Evolutionary conservation across 2,329 filamentous ascomycete genomes (phyloP), one percentile per base, ranked within the genome.

Genomic region (Hypoxylon sp.): DNA sequence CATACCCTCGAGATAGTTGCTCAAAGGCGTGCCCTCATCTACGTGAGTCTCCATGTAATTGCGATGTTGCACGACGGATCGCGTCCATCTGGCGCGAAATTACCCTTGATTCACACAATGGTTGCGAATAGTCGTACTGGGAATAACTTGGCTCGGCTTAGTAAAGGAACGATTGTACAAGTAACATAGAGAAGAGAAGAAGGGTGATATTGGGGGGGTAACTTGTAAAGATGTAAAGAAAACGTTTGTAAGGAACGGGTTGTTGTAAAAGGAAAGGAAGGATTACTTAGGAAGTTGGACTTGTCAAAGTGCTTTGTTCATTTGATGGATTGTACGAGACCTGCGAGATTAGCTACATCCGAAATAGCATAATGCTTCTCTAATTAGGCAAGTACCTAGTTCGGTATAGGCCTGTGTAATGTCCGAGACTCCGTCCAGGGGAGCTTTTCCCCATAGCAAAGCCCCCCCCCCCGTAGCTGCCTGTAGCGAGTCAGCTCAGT

Each of bases 1-100:
- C 74, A 63, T 75, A 78, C 76, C 75, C 73, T 78, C 75, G 57
- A 77, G 73, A 72, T 78, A 78, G 71, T 77, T 77, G 76, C 76
- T 75, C 74, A 78, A 71, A 75, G 76, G 76, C 75, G 76, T 76
- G 58, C 75, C 76, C 73, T 78, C 75, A 73, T 78, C 75, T 70
- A 78, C 71, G 74, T 77, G 74, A 73, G 75, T 77, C 75, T 78
- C 76, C 76, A 78, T 78, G 75, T 74, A 75, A 74, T 75, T 72
- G 72, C 62, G 47, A 55, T 72, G 72, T 74, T 63, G 67, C 70
- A 74, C 73, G 67, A 75, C 59, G 71, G 71, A 69, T 73, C 73
- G 72, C 73, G 66, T 73, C 76, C 76, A 77, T 77, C 74, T 75
- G 76, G 73, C 74, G 73, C 74, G 66, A 71, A 63, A 55, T 48